Evolutionary conservation across 2,329 filamentous ascomycete species (phyloP), one percentile per base, ranked within the genome.

Genomic region (Epicoccum nigrum): DNA sequence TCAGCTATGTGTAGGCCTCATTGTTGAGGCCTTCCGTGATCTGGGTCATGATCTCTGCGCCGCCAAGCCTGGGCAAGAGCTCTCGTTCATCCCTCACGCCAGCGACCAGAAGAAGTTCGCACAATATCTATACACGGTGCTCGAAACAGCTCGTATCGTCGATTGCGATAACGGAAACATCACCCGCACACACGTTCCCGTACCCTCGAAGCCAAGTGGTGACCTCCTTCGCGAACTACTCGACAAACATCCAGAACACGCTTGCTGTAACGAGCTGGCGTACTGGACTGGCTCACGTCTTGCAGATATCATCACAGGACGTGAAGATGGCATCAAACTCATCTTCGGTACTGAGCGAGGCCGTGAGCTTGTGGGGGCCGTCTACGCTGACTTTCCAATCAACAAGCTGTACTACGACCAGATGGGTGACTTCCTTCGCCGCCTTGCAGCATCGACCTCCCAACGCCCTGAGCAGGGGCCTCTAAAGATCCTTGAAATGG

Each of bases 401-500:
- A 37, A 43, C 11, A 31, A 43, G 20, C 7, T 51, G 53, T 8
- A 46, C 58, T 2, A 63, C 61, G 8, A 57, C 63, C 1, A 45
- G 57, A 11, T 63, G 19, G 57, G 40, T 11, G 48, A 60, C 11
- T 62, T 62, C 32, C 35, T 64, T 4, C 35, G 21, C 17, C 35
- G 23, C 15, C 8, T 35, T 20, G 33, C 33, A 20, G 16, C 33
- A 3, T 17, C 16, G 9, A 35, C 33, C 4, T 20, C 33, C 4
- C 16, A 17, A 9, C 16, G n/a, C 2, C 8, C 15, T 12, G 25
- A 44, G 37, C 40, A 42, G 21, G 56, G 54, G 16, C 44, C 53
- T 30, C 35, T 67, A 21, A 47, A 50, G 7, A 71, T 76, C 7
- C 62, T 76, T 0, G 74, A 77, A 35, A 60, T 75, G 39, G 74